Percentiles rank a stretch among this genome's conserved stretches.
These are phyloP conservation scores for Cronartium quercuum DNA, from an alignment of 1,284 basidiomycete genomes.

Conservation along the genomic window DNA sequence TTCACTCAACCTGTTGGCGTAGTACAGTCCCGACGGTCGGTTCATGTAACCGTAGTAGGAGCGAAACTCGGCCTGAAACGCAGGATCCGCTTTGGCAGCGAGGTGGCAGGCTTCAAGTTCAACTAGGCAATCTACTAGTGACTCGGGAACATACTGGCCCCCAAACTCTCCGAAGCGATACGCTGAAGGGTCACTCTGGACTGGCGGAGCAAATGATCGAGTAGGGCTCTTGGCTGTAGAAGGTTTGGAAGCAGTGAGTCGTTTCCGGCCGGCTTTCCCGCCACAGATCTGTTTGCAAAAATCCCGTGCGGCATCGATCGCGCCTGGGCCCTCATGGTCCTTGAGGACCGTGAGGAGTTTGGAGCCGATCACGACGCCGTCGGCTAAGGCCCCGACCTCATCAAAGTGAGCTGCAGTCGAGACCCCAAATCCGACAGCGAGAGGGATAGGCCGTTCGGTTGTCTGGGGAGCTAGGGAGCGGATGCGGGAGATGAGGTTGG, in stretches of 20 bases:
- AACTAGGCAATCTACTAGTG: constrained; percentile 77
- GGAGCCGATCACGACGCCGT: constrained; percentile 91
- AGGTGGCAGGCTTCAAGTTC: constrained; percentile 90
- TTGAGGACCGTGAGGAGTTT: constrained; percentile 75
- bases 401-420: constrained; percentile 88
- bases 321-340: constrained; percentile 51
- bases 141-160: constrained; percentile 94
- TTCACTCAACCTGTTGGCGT: constrained; percentile 67
- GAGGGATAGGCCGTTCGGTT: constrained; percentile 61
- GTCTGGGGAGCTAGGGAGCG: constrained; percentile 29
- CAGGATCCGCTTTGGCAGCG: constrained; percentile 74
- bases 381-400: constrained; percentile 67
- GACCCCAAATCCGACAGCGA: constrained; percentile 95
- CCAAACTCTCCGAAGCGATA: constrained; percentile 90
- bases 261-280: not conserved
- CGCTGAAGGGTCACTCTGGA: constrained; percentile 51
- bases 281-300: constrained; percentile 30
- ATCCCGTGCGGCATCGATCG: not conserved
- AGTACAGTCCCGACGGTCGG: constrained; percentile 64
- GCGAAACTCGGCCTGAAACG: constrained; percentile 88
- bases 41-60: constrained; percentile 85
- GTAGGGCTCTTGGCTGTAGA: not conserved
- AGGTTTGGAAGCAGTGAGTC: not conserved
- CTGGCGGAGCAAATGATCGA: not conserved
- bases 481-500: constrained; percentile 10